Base-by-base conservation (phyloP, 805 yeast genomes). In the Nematodospora valgi region DNA sequence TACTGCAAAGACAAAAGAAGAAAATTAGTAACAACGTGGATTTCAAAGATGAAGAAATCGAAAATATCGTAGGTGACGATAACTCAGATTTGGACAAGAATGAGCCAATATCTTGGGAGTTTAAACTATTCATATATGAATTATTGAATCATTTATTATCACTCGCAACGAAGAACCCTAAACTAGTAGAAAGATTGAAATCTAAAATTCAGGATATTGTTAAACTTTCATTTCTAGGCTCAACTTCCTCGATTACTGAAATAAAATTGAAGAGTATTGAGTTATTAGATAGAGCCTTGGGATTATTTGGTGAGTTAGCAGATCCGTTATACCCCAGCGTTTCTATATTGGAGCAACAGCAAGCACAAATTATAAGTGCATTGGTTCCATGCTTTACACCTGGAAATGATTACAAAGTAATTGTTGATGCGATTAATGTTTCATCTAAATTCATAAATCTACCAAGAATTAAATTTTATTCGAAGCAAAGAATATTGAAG, bases 291-390 rank as follows among this genome's bases (percentile, higher is more conserved):
- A 74, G 74, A 29, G 68, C 85, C 2, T 64, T 93, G 20, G 70
- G 65, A 6, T 60, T 74, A 1, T 83, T 76, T 56, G 80, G 87
- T 0, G 69, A 70, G 17, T 58, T 78, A 32, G 72, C 66, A 8
- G 96, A 85, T 52, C 87, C 91, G 0, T 72, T 84, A 19, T 82
- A 80, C 47, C 82, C 86, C 0, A 78, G 80, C 3, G 73, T 74
- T 11, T 74, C 91, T 0, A 68, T 88, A 7, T 62, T 91, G 27
- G 95, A 86, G 45, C 97, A 89, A 58, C 95, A 85, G 50, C 96
- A 93, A 49, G 98, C 98, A 0, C 96, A 87, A 48, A 86, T 93
- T 7, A 81, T 86, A 7, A 82, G 95, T 39, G 95, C 98, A 0
- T 68, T 91, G 37, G 74, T 87, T 32, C 96, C 97, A 0, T 86